These are phyloP conservation scores for Botryotinia narcissicola DNA, from an alignment of 2,329 filamentous ascomycete genomes.

Conservation along the genomic window DNA sequence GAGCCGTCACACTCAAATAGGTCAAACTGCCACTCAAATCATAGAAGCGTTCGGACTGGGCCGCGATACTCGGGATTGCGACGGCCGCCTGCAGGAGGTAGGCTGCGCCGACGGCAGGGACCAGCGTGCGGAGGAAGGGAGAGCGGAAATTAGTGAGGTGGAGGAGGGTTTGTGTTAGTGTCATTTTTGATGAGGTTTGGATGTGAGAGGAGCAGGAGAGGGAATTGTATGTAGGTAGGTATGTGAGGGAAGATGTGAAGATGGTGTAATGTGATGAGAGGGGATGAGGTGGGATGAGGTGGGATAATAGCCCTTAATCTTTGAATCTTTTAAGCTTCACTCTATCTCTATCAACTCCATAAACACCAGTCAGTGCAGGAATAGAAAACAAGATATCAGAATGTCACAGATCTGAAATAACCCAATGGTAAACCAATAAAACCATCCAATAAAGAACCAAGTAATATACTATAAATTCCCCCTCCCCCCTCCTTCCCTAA, in stretches of 20 bases:
- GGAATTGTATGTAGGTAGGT: too few relatives aligned
- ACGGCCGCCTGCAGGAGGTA: conserved; percentile 62
- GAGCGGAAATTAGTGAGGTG: conserved; percentile 59
- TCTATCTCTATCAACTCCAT: neutral
- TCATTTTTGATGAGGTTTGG: conserved; percentile 25
- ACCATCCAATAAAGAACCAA: neutral
- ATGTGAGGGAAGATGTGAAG: too few relatives aligned
- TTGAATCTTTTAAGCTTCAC: neutral
- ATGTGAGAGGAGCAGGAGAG: too few relatives aligned
- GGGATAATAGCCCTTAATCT: neutral
- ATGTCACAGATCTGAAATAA: neutral
- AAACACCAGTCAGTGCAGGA: neutral
- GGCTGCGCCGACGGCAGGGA: conserved; percentile 60
- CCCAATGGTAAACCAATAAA: neutral
- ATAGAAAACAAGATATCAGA: too few relatives aligned
- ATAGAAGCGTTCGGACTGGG: conserved; percentile 64
- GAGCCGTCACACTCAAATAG: neutral
- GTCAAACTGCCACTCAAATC: conserved; percentile 47
- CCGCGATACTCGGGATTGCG: conserved; percentile 59
- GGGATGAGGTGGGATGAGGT: too few relatives aligned
- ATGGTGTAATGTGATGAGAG: too few relatives aligned
- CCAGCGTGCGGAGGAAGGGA: conserved; percentile 60
- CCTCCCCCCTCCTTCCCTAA: too few relatives aligned
- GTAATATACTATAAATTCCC: too few relatives aligned
- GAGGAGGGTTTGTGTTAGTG: conserved; percentile 49